Evolutionary conservation across 1,284 basidiomycete species (phyloP).

Genomic region (Ceratobasidium sp.): DNA sequence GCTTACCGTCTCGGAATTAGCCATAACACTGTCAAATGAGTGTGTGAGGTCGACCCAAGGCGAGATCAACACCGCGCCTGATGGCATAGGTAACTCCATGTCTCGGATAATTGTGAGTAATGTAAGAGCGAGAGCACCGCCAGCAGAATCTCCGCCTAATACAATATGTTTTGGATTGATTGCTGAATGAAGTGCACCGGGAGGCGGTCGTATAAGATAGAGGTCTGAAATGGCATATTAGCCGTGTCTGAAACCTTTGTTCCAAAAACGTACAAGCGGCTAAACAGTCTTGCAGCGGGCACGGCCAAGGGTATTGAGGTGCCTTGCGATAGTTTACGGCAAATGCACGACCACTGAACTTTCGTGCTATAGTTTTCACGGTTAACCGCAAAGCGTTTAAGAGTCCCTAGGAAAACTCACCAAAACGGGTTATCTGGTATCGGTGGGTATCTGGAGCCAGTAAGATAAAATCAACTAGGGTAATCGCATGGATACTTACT

Average conservation of each 20-base stretch:
- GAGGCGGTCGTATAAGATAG: conserved; percentile 76
- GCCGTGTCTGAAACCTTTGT: background rate
- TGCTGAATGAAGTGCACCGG: conserved; percentile 71
- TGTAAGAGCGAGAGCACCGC: conserved; percentile 86
- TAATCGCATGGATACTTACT: conserved; percentile 21
- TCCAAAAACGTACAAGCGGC: conserved; percentile 69
- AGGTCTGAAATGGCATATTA: conserved; percentile 61
- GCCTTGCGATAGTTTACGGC: conserved; percentile 90
- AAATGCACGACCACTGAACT: conserved; percentile 46
- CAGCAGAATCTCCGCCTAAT: conserved; percentile 91
- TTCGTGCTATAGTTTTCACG: conserved; percentile 3
- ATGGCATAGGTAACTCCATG: conserved; percentile 64
- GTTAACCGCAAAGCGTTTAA: background rate
- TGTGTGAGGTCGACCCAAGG: conserved; percentile 49
- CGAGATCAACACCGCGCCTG: conserved; percentile 41
- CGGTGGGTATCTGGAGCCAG: conserved; percentile 21
- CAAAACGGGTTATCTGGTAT: conserved; percentile 36
- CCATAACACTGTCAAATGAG: conserved; percentile 52
- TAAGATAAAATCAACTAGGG: background rate
- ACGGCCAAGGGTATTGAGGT: conserved; percentile 97
- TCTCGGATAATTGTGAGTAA: conserved; percentile 80
- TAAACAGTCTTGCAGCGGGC: conserved; percentile 86
- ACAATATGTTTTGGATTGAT: conserved; percentile 86
- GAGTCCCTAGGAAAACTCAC: background rate
- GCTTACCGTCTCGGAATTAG: conserved; percentile 55